These are phyloP conservation scores for Venturia aucupariae DNA, from an alignment of 2,329 filamentous ascomycete genomes.

Conservation along the genomic window DNA sequence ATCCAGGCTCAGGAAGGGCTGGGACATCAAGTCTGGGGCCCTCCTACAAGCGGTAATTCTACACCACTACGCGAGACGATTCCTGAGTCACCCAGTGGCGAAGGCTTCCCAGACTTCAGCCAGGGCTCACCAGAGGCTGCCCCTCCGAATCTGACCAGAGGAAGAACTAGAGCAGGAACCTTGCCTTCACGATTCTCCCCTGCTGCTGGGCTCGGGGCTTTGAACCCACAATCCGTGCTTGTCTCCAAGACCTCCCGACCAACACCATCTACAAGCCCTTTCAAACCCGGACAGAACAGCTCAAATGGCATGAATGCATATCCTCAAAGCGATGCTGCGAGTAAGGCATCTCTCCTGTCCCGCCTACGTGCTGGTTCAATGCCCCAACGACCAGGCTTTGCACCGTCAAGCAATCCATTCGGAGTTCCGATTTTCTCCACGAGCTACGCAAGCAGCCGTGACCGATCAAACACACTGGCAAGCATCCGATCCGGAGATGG, in stretches of 20 bases:
- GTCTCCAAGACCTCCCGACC: slow-evolving; percentile 73
- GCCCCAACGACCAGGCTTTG: slow-evolving; percentile 72
- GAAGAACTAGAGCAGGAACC: slow-evolving; percentile 84
- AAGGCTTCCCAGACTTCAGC: slow-evolving; percentile 87
- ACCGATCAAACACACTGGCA: slow-evolving; percentile 78
- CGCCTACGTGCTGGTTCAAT: slow-evolving; percentile 86
- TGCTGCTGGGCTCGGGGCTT: slow-evolving; percentile 52
- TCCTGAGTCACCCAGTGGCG: slow-evolving; percentile 83
- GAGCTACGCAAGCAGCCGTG: slow-evolving; percentile 72
- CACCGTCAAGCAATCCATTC: slow-evolving; percentile 56
- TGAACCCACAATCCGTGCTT: slow-evolving; percentile 44
- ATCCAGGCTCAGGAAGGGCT: slow-evolving; percentile 95
- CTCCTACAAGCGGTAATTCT: slow-evolving; percentile 91
- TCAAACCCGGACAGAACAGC: slow-evolving; percentile 53
- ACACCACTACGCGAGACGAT: slow-evolving; percentile 96
- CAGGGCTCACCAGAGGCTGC: slow-evolving; percentile 52
- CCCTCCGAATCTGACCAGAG: slow-evolving; percentile 45
- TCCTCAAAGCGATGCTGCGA: not conserved
- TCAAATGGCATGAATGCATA: slow-evolving; percentile 15
- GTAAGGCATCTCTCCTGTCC: slow-evolving; percentile 66
- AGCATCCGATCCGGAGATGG: slow-evolving; percentile 84
- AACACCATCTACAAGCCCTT: slow-evolving; percentile 80
- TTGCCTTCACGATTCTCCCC: slow-evolving; percentile 92
- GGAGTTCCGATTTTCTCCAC: slow-evolving; percentile 82
- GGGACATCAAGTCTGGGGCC: slow-evolving; percentile 69